Base-by-base conservation (phyloP, 1,284 basidiomycete species). In the Papiliotrema nemorosa region DNA sequence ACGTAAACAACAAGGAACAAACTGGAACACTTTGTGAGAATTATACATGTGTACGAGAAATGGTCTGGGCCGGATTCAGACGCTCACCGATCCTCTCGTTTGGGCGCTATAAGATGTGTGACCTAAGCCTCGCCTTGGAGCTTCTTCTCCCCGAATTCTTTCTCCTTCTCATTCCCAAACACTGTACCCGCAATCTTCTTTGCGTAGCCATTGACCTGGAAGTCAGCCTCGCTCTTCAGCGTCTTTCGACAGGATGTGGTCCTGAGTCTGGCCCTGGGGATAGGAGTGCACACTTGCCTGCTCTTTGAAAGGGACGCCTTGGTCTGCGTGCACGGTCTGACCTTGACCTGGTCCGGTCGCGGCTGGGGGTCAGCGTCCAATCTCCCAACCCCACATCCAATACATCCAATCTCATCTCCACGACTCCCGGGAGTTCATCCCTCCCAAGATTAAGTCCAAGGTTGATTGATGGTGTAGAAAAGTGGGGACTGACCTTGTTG, bases 161-260 rank as follows among this genome's bases (percentile, higher is more conserved):
- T 66, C 52, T 72, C 69, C 12, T 60, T 50, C 14, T 60, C 41
- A 36, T 72, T 72, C 2, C 54, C 35, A 41, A 66, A 66, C 1
- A 69, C 50, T 5, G 58, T 61, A 3, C 69, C 69, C 3, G 63
- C 62, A 20, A 67, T 54, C 53, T 66, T 65, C 54, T 71, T 71
- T 18, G 69, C 69, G 55, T 65, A 71, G 2, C 69, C 69, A 40
- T 67, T 64, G 44, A 67, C 69, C 67, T 70, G 40, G 40, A 27
- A 12, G 33, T 29, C 34, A 25, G 34, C 36, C 29, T 18, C 10
- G 3, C 14, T 3, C 10, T n/a, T 25, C 6, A n/a, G 9, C 35
- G 33, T n/a, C n/a, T 18, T 22, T 25, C 35, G 25, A n/a, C n/a
- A n/a, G n/a, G n/a, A n/a, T n/a, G n/a, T n/a, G n/a, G n/a, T n/a